A percentile compares a stretch with the other conserved stretches of the same genome.
Conservation (phyloP, 805 yeast species). For the Sugiyamaella qingdaonensis region DNA sequence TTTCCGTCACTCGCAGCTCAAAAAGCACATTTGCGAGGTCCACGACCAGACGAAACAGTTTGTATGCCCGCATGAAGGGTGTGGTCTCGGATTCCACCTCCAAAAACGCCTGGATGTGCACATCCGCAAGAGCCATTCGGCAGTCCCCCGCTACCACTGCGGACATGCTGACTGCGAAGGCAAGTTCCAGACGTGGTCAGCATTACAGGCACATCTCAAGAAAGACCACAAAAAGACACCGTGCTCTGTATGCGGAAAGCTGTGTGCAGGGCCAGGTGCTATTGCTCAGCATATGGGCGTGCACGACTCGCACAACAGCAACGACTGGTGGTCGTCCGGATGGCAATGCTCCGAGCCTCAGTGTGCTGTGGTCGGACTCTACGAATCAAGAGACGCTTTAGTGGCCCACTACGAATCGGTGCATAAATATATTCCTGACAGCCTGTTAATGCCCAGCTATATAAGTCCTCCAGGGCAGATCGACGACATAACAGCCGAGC, state of each 20-base stretch:
- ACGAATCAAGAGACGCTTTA: constrained; percentile 45
- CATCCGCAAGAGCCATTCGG: constrained; percentile 56
- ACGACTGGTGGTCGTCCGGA: not conserved
- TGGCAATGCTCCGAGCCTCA: constrained; percentile 66
- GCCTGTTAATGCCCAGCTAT: not conserved
- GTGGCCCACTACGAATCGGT: constrained; percentile 50
- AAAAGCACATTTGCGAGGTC: constrained; percentile 61
- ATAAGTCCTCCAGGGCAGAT: not conserved
- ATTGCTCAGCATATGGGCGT: constrained; percentile 66
- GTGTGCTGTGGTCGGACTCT: constrained; percentile 26
- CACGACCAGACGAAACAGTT: constrained; percentile 48
- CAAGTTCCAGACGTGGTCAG: constrained; percentile 30
- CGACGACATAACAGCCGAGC: not conserved
- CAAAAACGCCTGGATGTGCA: constrained; percentile 68
- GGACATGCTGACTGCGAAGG: constrained; percentile 24
- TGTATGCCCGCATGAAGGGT: constrained; percentile 52
- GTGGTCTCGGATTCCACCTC: constrained; percentile 60
- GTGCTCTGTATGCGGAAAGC: constrained; percentile 63
- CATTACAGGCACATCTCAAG: constrained; percentile 65
- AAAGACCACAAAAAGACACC: constrained; percentile 66
- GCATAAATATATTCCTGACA: constrained; percentile 38
- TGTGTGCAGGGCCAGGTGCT: constrained; percentile 69
- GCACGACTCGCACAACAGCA: constrained; percentile 43
- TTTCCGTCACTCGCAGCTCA: constrained; percentile 67
- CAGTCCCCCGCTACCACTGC: constrained; percentile 28